These are phyloP conservation scores for Citrus sp. DNA, from an alignment of 345 rosid genomes.

Conservation along the genomic window DNA sequence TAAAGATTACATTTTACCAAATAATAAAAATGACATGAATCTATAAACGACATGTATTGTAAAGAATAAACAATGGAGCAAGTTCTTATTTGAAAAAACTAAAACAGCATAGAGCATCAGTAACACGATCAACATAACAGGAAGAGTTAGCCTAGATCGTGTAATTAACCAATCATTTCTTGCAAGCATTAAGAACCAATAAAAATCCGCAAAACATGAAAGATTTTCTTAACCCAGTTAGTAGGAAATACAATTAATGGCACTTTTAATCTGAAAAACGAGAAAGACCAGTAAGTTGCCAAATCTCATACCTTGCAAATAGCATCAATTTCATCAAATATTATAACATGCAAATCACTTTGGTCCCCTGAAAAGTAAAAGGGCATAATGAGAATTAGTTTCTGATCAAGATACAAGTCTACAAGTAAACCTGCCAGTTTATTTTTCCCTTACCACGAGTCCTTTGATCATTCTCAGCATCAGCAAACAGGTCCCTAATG, in stretches of 20 bases:
- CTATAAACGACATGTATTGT: not conserved
- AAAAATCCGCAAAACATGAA: not conserved
- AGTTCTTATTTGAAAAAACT: not conserved
- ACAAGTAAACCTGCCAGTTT: slow-evolving; percentile 11
- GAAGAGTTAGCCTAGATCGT: not conserved
- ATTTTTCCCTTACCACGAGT: slow-evolving; percentile 50
- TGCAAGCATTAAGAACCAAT: not conserved
- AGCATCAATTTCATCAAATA: slow-evolving; percentile 99
- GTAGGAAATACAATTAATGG: not conserved
- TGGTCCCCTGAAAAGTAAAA: slow-evolving; percentile 71
- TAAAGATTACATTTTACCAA: not conserved
- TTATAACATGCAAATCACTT: slow-evolving; percentile 94
- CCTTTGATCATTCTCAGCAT: slow-evolving; percentile 97
- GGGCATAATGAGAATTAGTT: slow-evolving; percentile 11
- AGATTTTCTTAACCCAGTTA: not conserved
- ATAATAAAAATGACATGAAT: not conserved
- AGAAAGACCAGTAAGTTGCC: slow-evolving; percentile 3
- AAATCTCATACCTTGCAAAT: slow-evolving; percentile 82
- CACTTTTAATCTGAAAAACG: not conserved
- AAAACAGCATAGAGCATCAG: not conserved
- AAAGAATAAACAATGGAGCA: not conserved
- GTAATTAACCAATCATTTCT: not conserved
- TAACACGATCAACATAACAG: not conserved
- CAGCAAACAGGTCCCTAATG: slow-evolving; percentile 91
- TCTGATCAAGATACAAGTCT: slow-evolving; percentile 6